These are phyloP conservation scores for Edaphochlamys debaryana DNA, from an alignment of 139 green algal species.

Conservation along the genomic window DNA sequence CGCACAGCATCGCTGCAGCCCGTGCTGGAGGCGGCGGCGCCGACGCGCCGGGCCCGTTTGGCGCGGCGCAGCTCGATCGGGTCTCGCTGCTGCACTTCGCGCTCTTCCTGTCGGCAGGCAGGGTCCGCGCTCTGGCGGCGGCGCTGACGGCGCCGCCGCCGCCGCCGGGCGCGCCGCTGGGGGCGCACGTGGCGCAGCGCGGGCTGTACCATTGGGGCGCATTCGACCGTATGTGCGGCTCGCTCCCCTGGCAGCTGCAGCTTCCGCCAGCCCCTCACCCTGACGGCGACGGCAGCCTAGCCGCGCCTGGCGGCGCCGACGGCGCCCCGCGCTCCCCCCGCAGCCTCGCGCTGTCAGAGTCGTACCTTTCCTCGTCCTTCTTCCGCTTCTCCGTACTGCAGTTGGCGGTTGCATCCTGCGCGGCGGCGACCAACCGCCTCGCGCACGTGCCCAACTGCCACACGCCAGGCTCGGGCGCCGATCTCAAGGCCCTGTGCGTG, in stretches of 20 bases:
- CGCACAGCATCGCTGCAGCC: too few relatives aligned
- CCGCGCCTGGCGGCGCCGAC: not conserved
- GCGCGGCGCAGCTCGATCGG: not conserved
- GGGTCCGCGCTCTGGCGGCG: not conserved
- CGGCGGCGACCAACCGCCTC: conserved; percentile 4
- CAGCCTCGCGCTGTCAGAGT: not conserved
- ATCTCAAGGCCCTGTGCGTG: conserved; percentile 13
- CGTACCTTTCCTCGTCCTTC: not conserved
- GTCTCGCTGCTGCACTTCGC: not conserved
- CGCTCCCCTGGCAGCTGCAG: not conserved
- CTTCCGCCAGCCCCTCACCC: too few relatives aligned
- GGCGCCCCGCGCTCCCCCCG: too few relatives aligned
- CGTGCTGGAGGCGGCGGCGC: not conserved
- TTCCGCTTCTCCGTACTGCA: not conserved
- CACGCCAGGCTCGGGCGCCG: not conserved
- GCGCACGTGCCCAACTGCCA: conserved; percentile 6
- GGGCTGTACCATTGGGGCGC: not conserved
- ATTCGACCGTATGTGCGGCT: not conserved
- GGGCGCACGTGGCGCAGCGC: too few relatives aligned
- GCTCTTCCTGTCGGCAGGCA: conserved; percentile 4
- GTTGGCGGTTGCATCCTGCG: not conserved
- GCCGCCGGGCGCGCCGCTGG: too few relatives aligned
- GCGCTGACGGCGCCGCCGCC: not conserved
- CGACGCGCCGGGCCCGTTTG: not conserved
- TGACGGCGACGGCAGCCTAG: not conserved